Conservation (phyloP, 1,284 basidiomycete genomes). For the Stereum hirsutum region DNA sequence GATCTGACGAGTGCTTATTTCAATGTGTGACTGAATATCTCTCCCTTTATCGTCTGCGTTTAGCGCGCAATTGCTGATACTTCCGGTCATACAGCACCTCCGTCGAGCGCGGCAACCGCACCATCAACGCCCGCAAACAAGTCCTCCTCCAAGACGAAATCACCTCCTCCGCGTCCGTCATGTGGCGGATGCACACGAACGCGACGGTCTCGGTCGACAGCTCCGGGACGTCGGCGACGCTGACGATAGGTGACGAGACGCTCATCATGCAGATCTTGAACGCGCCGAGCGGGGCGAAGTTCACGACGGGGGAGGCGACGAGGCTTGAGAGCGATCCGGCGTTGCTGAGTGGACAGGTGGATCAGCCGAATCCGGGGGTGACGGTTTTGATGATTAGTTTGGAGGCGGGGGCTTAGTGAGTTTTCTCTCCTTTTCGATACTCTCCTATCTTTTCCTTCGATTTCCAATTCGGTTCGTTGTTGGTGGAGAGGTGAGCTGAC, state of each 20-base stretch:
- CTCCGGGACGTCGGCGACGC: constrained; percentile 49
- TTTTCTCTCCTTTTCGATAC: too few species aligned
- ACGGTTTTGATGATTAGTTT: constrained; percentile 75
- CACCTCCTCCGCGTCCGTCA: constrained; percentile 42
- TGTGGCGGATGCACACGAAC: constrained; percentile 98
- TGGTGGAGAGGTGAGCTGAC: too few species aligned
- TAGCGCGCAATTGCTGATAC: too few species aligned
- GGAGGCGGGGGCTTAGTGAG: constrained; percentile 61
- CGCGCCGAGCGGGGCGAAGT: constrained; percentile 48
- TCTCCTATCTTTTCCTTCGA: too few species aligned
- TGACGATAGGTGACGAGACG: constrained; percentile 51
- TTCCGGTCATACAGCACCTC: constrained; percentile 32
- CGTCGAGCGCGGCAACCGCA: constrained; percentile 81
- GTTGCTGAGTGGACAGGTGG: constrained; percentile 41
- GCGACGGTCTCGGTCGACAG: constrained; percentile 43
- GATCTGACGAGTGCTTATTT: constrained; percentile 81
- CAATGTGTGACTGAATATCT: constrained; percentile 59
- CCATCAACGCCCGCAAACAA: constrained; percentile 83
- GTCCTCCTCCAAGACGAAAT: constrained; percentile 91
- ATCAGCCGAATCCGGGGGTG: constrained; percentile 75
- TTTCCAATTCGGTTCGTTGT: too few species aligned
- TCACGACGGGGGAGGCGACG: constrained; percentile 36
- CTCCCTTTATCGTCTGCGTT: too few species aligned
- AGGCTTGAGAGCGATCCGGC: constrained; percentile 57
- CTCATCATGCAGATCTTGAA: constrained; percentile 44